Conservation (phyloP, 352 stramenopile genomes). For the Pythium guiyangense region DNA sequence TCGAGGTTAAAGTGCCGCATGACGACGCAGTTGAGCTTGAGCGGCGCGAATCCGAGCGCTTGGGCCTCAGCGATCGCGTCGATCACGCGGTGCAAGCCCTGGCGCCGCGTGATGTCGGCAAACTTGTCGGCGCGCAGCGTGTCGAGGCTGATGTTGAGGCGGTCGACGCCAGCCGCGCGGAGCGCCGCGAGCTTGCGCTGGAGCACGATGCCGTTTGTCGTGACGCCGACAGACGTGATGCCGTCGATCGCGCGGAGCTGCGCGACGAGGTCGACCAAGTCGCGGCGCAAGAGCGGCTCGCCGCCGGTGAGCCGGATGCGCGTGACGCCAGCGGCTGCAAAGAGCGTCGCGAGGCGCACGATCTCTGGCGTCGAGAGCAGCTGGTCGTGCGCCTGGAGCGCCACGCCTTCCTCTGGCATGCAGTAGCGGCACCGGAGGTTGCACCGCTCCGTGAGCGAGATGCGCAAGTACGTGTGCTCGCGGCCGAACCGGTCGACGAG, state of each 20-base stretch:
- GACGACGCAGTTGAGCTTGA: constrained; percentile 98
- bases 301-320: constrained; percentile 95
- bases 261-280: constrained; percentile 49
- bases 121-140: constrained; percentile 92
- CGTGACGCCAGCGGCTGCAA: constrained; percentile 87
- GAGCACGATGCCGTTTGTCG: constrained; percentile 96
- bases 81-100: constrained; percentile 85
- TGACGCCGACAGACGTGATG: constrained; percentile 90
- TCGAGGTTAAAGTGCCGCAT: constrained; percentile 95
- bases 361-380: constrained; percentile 92
- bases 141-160: constrained; percentile 96
- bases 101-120: constrained; percentile 89
- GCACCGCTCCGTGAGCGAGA: constrained; percentile 95
- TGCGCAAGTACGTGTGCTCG: constrained; percentile 93
- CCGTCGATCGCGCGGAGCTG: constrained; percentile 54
- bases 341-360: constrained; percentile 83
- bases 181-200: constrained; percentile 75
- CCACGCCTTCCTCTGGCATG: constrained; percentile 94
- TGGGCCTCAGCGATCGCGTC: constrained; percentile 74
- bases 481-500: constrained; percentile 88
- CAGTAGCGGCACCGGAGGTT: constrained; percentile 97
- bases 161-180: constrained; percentile 79
- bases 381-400: constrained; percentile 68
- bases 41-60: constrained; percentile 38
- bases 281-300: constrained; percentile 74